Evolutionary conservation across 306 rosid genomes (phyloP), one percentile per base, ranked within the genome.

Genomic region (Luffa acutangula): DNA sequence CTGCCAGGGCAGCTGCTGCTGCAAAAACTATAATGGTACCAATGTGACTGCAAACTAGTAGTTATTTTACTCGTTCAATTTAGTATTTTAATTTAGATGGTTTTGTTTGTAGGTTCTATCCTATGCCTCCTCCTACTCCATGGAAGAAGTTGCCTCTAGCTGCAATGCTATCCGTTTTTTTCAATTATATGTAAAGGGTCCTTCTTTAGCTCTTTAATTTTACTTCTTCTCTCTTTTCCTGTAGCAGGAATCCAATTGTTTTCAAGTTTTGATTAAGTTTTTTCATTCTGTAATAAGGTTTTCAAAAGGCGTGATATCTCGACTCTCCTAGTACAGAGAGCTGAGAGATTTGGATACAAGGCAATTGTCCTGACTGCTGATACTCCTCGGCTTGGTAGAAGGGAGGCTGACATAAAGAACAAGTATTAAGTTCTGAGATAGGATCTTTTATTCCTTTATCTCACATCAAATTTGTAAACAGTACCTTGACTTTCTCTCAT

Each of bases 1-100:
- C 96, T 14, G 96, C 96, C 53, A 85, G 88, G 87, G 96, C 93
- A 11, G 90, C 96, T 6, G 93, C 91, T 78, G 82, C 90, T n/a
- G 80, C 87, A 39, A 66, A 91, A 71, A 87, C 91, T 79, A 85
- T 91, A 79, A 89, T 91, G 96, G 93, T 91, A 89, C 69, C 41
- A 34, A 14, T 64, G n/a, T 58, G 39, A 56, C 56, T n/a, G 18
- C 33, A 45, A 52, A 33, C 60, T 54, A 25, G 6, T 49, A 41
- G 48, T 17, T 43, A 17, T 34, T 46, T 48, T 21, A 20, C 15
- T 13, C 12, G 18, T 67, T 25, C 25, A 14, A 10, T 41, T 42
- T 18, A 25, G 18, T 51, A 0, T 67, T 69, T 76, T 51, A 85
- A 58, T 21, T 41, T 2, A 7, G 59, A 7, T 39, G 10, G 18